Evolutionary conservation across 2,329 filamentous ascomycete species (phyloP).

Genomic region (Diplocarpon mali): DNA sequence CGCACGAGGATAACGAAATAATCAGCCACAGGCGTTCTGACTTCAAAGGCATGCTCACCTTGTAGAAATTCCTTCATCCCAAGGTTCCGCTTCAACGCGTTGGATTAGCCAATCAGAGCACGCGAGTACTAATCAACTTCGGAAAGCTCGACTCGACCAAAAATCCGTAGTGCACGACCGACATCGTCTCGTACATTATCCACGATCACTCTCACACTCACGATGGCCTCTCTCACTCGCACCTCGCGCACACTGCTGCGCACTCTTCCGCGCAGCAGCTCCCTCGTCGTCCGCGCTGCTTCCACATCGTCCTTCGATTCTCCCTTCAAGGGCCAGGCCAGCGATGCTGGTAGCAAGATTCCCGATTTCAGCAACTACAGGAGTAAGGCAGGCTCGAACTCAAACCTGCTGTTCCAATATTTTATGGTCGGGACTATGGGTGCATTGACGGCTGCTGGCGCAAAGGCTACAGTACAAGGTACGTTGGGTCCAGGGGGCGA

Average conservation of each 20-base stretch:
- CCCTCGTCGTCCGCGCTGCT: conserved; percentile 41
- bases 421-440: conserved; percentile 68
- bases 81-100: too few species aligned
- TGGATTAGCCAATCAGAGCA: too few species aligned
- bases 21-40: too few species aligned
- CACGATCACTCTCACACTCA: conserved; percentile 19
- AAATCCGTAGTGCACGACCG: conserved; percentile 1
- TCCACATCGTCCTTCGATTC: conserved; percentile 44
- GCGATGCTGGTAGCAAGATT: conserved; percentile 53
- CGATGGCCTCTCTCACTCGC: conserved; percentile 59
- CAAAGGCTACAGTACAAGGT: conserved; percentile 98
- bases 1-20: too few species aligned
- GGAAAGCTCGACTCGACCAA: neutral
- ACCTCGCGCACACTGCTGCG: conserved; percentile 61
- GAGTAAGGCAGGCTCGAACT: conserved; percentile 53
- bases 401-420: conserved; percentile 87
- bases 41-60: too few species aligned
- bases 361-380: conserved; percentile 86
- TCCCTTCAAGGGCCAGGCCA: conserved; percentile 45
- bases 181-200: too few species aligned
- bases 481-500: conserved; percentile 32
- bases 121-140: too few species aligned
- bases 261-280: conserved; percentile 33
- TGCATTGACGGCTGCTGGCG: conserved; percentile 80
- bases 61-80: too few species aligned